A percentile compares a stretch with the other conserved stretches of the same genome.
phyloP scores from a whole-genome alignment of 192 early-diverging fungal species.

The Backusella morwellensis region DNA sequence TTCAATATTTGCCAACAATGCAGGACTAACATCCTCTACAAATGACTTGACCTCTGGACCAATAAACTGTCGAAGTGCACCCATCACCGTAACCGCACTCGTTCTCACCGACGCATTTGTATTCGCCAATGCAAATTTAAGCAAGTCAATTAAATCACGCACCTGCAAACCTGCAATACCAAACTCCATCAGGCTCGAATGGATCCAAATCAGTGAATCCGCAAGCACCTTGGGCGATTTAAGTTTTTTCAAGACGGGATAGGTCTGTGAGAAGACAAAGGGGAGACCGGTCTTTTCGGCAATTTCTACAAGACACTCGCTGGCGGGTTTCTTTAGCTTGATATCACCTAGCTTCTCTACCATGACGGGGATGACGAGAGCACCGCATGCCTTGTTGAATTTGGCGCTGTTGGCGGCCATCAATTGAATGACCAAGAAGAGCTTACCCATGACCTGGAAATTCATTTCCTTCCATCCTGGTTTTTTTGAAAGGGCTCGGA shows the following conservation, averaged over 20 bases:
- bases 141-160: constrained; percentile 78
- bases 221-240: constrained; percentile 92
- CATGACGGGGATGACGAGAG: constrained; percentile 63
- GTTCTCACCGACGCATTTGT: constrained; percentile 81
- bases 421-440: constrained; percentile 73
- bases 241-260: constrained; percentile 70
- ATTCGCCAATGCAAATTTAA: constrained; percentile 80
- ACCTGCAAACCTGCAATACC: constrained; percentile 79
- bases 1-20: constrained; percentile 81
- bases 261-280: constrained; percentile 78
- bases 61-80: constrained; percentile 76
- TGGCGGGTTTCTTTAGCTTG: constrained; percentile 86
- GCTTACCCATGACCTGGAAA: constrained; percentile 83
- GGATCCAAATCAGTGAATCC: constrained; percentile 86
- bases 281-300: constrained; percentile 75
- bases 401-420: constrained; percentile 60
- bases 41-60: constrained; percentile 84
- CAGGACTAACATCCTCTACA: constrained; percentile 84
- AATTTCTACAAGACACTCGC: constrained; percentile 75
- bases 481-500: constrained; percentile 74
- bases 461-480: constrained; percentile 99
- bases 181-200: constrained; percentile 85
- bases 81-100: constrained; percentile 78
- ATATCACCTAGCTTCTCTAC: constrained; percentile 95
- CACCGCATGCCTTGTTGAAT: constrained; percentile 72